Evolutionary conservation across 2,329 filamentous ascomycete species (phyloP), one percentile per base, ranked within the genome.

Genomic region (Pseudogymnoascus sp.): DNA sequence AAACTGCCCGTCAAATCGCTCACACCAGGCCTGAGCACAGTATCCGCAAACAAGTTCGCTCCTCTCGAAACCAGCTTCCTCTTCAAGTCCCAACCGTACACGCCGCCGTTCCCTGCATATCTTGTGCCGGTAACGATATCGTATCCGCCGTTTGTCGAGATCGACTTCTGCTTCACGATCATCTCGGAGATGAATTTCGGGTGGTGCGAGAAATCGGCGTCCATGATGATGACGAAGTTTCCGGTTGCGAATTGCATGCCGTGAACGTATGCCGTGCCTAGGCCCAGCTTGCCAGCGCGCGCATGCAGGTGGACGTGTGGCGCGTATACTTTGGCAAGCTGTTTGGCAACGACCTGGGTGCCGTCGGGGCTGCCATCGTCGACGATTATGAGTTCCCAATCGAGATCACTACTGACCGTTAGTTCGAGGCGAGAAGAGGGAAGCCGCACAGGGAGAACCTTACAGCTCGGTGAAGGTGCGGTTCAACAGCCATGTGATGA

Each of bases 201-300:
- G 82, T 99, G 95, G 80, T 99, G 95, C 71, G 86, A 91, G 83
- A 99, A 99, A 79, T 99, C 95, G 78, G 96, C 95, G 81, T 99
- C 95, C 95, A 99, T 99, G 83, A 99, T 99, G 81, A 99, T 91
- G 75, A 99, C 91, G 74, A 87, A 97, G 83, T 96, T 97, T 72
- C 95, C 95, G 21, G 87, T 92, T 23, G 84, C 89, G 75, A 90
- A 97, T 76, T 96, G 86, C 66, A 99, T 83, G 62, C 93, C 93
- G 77, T 97, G 93, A 40, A 97, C 91, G 79, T 97, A 97, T 60
- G 93, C 93, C 2, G 93, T 97, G 70, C 93, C 93, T 60, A 97
- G 88, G n/a, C 93, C 93, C 40, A 97, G 89, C 80, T 97, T 99
- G 74, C 96, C 96, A 45, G 91, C 84, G 73, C 96, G 93, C 23